Conservation (phyloP, 495 filamentous ascomycete genomes). For the Endocarpon pusillum region DNA sequence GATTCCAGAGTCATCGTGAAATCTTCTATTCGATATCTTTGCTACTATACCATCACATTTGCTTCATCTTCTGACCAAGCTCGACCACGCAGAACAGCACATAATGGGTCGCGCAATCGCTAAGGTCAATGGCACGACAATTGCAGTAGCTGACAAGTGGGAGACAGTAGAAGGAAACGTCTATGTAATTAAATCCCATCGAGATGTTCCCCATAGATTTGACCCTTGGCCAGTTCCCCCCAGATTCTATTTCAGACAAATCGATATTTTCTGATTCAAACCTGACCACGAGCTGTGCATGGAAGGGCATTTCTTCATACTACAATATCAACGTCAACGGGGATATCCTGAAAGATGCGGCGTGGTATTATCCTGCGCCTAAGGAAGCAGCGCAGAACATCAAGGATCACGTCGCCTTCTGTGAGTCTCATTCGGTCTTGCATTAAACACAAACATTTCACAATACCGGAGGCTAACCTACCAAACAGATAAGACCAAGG, state of each 20-base stretch:
- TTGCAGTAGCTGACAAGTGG: slow-evolving; percentile 45
- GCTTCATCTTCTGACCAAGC: neutral
- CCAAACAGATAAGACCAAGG: slow-evolving; percentile 24
- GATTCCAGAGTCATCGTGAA: too few species aligned
- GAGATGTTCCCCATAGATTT: neutral
- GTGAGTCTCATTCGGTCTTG: slow-evolving; percentile 21
- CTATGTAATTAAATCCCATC: slow-evolving; percentile 30
- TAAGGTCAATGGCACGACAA: slow-evolving; percentile 34
- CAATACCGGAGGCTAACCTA: neutral
- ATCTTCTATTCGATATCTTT: too few species aligned
- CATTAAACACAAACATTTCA: neutral
- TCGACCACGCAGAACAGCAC: neutral
- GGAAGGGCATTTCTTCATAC: slow-evolving; percentile 56
- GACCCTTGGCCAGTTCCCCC: slow-evolving; percentile 18
- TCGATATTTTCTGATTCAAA: slow-evolving; percentile 29
- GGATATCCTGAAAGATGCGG: slow-evolving; percentile 38
- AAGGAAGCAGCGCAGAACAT: slow-evolving; percentile 38
- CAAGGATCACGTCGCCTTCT: slow-evolving; percentile 50
- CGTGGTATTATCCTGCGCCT: slow-evolving; percentile 50
- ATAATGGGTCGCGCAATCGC: slow-evolving; percentile 37
- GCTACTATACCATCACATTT: neutral
- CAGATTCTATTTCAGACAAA: slow-evolving; percentile 22
- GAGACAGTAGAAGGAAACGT: slow-evolving; percentile 57
- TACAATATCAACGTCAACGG: slow-evolving; percentile 45
- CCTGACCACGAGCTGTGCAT: slow-evolving; percentile 39